A percentile compares a stretch with the other conserved stretches of the same genome.
phyloP scores from a whole-genome alignment of 495 filamentous ascomycete species.

The Podospora bellae-mahoneyi region DNA sequence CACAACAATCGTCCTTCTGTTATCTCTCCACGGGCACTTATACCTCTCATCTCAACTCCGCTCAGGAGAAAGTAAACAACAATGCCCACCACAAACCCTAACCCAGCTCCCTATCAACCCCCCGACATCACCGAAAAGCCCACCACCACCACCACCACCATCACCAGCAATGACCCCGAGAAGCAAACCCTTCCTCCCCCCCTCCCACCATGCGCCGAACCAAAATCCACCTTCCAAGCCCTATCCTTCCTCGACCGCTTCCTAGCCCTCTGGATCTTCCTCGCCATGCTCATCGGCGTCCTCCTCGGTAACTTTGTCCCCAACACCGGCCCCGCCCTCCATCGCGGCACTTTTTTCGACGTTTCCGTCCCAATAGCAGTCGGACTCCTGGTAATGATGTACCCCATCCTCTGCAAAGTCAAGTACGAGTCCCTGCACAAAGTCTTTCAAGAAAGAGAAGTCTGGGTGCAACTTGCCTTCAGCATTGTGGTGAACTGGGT shows the following conservation, averaged over 20 bases:
- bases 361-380: slow-evolving; percentile 79
- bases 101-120: background rate
- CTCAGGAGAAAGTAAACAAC: slow-evolving; percentile 9
- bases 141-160: background rate
- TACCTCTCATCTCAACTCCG: background rate
- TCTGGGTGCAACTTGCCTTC: slow-evolving; percentile 80
- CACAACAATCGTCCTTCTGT: background rate
- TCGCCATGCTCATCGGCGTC: slow-evolving; percentile 78
- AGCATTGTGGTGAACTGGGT: slow-evolving; percentile 85
- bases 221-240: slow-evolving; percentile 44
- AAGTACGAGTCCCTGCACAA: slow-evolving; percentile 74
- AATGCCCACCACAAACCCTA: background rate
- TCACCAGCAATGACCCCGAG: slow-evolving; percentile 9
- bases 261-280: slow-evolving; percentile 80
- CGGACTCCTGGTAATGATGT: slow-evolving; percentile 91
- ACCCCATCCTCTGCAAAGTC: slow-evolving; percentile 92
- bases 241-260: slow-evolving; percentile 71
- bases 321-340: slow-evolving; percentile 56
- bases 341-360: slow-evolving; percentile 67
- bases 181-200: slow-evolving; percentile 6
- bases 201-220: background rate
- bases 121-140: slow-evolving; percentile 6
- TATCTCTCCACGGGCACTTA: background rate
- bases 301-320: slow-evolving; percentile 76
- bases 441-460: slow-evolving; percentile 54